Evolutionary conservation across 768 basidiomycete species (phyloP), one percentile per base, ranked within the genome.

Genomic region (Panus rudis): DNA sequence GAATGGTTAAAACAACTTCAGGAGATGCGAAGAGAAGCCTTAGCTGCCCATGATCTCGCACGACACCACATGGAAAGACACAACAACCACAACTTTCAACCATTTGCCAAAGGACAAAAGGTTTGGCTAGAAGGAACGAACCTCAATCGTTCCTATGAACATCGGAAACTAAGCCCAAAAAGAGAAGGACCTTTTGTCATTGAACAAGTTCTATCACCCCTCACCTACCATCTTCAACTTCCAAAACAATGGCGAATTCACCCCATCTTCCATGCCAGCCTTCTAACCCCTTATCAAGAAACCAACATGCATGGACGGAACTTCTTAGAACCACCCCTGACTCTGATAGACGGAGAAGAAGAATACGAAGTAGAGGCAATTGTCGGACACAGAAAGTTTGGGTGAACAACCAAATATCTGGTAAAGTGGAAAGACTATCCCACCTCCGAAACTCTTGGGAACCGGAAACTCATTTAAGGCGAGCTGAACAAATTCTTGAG

Each of bases 1-100:
- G 48, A 54, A 0, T 55, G 52, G 40, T 45, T 43, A 2, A 22
- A 50, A 21, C 12, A 46, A 16, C 52, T 61, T 52, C 45, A 55
- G 39, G 5, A 30, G 10, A 37, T 16, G 34, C 21, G 34, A 20
- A 37, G n/a, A 20, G n/a, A 20, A 37, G 34, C 16, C 7, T 37
- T 20, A 0, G 52, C 49, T 0, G 42, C 52, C 3, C 21, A 60
- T 3, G n/a, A 39, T 2, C 30, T 45, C 8, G 57, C 63, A 0
- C 52, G 55, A 3, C 53, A 58, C 20, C 48, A 61, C 19, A 20
- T 25, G 14, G 13, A 42, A 3, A 7, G 26, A 0, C 4, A 22
- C 3, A 37, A 47, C 7, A 13, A 12, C 8, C n/a, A 8, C 8
- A 20, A 4, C 7, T 45, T 45, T 28, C 21, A 42, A n/a, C 20